phyloP scores from a whole-genome alignment of 305 asterid genomes.

The Fraxinus nigra region DNA sequence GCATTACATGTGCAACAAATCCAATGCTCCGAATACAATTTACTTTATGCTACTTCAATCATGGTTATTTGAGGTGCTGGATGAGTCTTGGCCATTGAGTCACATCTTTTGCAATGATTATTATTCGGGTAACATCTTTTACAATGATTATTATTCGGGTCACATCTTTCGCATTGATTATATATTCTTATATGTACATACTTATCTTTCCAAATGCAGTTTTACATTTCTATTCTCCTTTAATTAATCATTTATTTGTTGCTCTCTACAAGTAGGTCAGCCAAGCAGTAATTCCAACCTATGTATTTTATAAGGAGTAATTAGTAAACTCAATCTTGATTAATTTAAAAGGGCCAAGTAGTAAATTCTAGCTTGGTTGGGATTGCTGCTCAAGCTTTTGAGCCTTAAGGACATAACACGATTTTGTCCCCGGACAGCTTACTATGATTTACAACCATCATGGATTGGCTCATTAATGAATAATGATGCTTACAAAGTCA shows the following conservation, averaged over 20 bases:
- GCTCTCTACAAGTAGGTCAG: neutral
- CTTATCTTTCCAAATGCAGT: neutral
- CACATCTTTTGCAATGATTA: neutral
- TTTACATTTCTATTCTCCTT: neutral
- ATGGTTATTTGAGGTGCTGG: neutral
- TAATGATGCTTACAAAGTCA: neutral
- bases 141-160: neutral
- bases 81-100: neutral
- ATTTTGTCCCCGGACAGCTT: neutral
- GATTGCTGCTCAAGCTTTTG: neutral
- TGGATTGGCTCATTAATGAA: neutral
- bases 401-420: neutral
- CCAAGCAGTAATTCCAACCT: neutral
- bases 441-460: neutral
- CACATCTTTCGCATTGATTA: neutral
- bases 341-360: neutral
- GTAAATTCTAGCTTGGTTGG: neutral
- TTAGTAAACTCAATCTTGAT: neutral
- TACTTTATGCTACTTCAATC: neutral
- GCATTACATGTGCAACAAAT: neutral
- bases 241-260: neutral
- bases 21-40: neutral
- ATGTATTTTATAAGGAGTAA: neutral
- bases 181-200: neutral
- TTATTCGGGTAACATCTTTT: neutral